A percentile compares a stretch with the other conserved stretches of the same genome.
Conservation (phyloP, 352 stramenopile genomes). For the Pythium vanterpoolii region DNA sequence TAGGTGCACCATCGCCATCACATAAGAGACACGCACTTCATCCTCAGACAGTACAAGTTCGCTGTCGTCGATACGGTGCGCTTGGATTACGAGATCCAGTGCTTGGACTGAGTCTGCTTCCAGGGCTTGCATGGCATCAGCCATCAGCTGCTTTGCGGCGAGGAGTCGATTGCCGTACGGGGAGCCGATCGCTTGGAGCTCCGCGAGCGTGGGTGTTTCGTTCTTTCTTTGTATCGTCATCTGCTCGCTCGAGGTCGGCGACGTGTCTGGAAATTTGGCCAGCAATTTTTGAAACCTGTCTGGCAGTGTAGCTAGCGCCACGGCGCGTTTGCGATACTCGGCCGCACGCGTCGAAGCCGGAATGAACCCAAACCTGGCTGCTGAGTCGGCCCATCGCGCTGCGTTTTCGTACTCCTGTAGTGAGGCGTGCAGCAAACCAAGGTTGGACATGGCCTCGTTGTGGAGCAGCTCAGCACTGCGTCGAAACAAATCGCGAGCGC, state of each 20-base stretch:
- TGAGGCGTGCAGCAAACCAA: background rate
- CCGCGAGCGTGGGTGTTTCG: background rate
- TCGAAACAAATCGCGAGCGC: constrained; percentile 6
- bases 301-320: background rate
- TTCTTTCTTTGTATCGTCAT: background rate
- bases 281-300: background rate
- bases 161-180: background rate
- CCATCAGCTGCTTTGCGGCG: background rate
- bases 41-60: constrained; percentile 1
- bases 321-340: background rate
- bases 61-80: constrained; percentile 4
- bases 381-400: constrained; percentile 1
- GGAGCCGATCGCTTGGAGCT: background rate
- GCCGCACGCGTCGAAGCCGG: background rate
- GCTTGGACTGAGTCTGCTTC: background rate
- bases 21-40: background rate
- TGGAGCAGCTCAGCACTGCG: constrained; percentile 6
- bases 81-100: background rate
- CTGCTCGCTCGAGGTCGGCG: background rate
- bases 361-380: background rate
- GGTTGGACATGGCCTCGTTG: constrained; percentile 10
- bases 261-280: background rate
- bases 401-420: constrained; percentile 1
- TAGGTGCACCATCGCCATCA: background rate
- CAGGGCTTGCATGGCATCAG: background rate